Evolutionary conservation across 2,329 filamentous ascomycete species (phyloP), one percentile per base, ranked within the genome.

Genomic region (Zasmidium citrigriseum): DNA sequence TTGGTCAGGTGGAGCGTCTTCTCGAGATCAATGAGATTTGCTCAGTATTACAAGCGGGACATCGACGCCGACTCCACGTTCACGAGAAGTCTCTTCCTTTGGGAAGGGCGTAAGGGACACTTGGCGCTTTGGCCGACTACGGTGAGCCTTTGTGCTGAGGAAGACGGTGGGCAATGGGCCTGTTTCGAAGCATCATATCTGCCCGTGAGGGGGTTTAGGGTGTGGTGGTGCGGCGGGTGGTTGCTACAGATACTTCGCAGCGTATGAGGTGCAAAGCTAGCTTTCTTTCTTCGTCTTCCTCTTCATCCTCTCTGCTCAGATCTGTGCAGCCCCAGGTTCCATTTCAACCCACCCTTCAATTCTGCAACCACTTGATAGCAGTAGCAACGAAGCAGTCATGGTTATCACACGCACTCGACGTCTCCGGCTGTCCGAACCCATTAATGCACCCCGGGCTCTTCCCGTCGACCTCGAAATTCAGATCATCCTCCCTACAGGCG

Each of bases 41-140:
- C 78, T 81, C 79, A 80, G 79, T 82, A 82, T 80, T 75, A 74
- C 76, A 75, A 75, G 78, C 79, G 79, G 75, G 68, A 82, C 34
- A 80, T 73, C 67, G 73, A 80, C 46, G n/a, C 20, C 29, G 16
- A n/a, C 48, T 57, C 46, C 51, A 25, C 21, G 49, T 57, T 45
- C 54, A 60, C 46, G 49, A 58, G 29, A 60, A 63, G 53, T 52
- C 52, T 50, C 45, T 23, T 49, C 52, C n/a, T n/a, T n/a, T n/a
- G n/a, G n/a, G 18, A 25, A 45, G 27, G 53, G 52, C 47, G 54
- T 54, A 60, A 53, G 55, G 58, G 58, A 48, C 49, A 57, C 55
- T 51, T 16, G 38, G 46, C 27, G 34, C 24, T 41, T 41, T 41
- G 34, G 55, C 46, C 58, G 61, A 60, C 56, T 57, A 34, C 27